Conservation (phyloP, 1,284 basidiomycete genomes). For the Malassezia globosa region DNA sequence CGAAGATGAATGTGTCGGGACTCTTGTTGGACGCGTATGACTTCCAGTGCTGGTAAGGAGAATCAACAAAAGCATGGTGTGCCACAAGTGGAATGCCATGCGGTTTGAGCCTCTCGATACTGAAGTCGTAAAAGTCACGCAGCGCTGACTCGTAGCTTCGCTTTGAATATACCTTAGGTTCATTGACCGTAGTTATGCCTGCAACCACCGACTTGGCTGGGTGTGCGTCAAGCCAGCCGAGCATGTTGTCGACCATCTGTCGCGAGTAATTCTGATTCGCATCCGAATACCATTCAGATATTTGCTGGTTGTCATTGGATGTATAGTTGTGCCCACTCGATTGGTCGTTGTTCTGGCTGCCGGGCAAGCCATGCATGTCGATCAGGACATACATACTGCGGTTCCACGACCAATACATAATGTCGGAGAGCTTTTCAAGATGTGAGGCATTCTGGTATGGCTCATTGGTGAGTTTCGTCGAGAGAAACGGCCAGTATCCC, state of each 20-base stretch:
- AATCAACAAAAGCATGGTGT: slow-evolving; percentile 35
- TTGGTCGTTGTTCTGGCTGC: slow-evolving; percentile 48
- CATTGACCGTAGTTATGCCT: slow-evolving; percentile 37
- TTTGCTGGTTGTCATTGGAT: slow-evolving; percentile 18
- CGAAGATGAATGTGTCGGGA: slow-evolving; percentile 35
- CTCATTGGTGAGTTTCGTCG: slow-evolving; percentile 22
- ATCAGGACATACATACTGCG: slow-evolving; percentile 49
- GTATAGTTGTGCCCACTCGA: slow-evolving; percentile 40
- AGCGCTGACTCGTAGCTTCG: neutral
- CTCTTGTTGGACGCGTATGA: slow-evolving; percentile 31
- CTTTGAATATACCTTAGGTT: slow-evolving; percentile 23
- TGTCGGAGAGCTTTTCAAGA: slow-evolving; percentile 29
- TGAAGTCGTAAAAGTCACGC: slow-evolving; percentile 25
- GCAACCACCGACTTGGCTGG: slow-evolving; percentile 37
- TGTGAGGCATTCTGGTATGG: slow-evolving; percentile 32
- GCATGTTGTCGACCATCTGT: slow-evolving; percentile 24
- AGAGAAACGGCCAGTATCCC: slow-evolving; percentile 46
- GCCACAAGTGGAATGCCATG: slow-evolving; percentile 31
- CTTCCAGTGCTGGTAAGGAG: slow-evolving; percentile 22
- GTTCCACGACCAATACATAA: slow-evolving; percentile 41
- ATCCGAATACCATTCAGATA: slow-evolving; percentile 25
- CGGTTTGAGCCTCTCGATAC: slow-evolving; percentile 20
- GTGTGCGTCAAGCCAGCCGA: slow-evolving; percentile 28
- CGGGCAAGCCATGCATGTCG: slow-evolving; percentile 50
- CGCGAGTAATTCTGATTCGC: slow-evolving; percentile 31